Percentiles rank a stretch among this genome's conserved stretches.
These are phyloP conservation scores for Cercospora berteroae DNA, from an alignment of 2,329 filamentous ascomycete species.

Conservation along the genomic window DNA sequence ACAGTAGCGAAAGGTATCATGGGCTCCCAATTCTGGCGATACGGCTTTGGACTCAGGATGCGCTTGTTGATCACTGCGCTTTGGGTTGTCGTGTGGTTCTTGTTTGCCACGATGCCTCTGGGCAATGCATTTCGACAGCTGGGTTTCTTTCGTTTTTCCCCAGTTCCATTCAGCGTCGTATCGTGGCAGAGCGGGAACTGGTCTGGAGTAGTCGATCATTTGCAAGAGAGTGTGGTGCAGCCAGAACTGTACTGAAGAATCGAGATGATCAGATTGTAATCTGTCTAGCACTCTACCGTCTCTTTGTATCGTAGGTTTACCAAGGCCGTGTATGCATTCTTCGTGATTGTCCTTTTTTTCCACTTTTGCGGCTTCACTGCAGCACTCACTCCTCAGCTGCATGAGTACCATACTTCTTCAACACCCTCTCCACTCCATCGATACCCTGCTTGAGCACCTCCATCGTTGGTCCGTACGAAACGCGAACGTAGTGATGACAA, in stretches of 20 bases:
- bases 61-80: background rate
- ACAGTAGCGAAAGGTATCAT: background rate
- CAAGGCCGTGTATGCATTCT: background rate
- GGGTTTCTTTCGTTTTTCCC: background rate
- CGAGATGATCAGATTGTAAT: background rate
- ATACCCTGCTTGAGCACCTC: slow-evolving; percentile 74
- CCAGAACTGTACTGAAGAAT: background rate
- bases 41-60: background rate
- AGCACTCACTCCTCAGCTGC: slow-evolving; percentile 5
- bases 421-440: slow-evolving; percentile 79
- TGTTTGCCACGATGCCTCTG: background rate
- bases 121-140: background rate
- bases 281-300: background rate
- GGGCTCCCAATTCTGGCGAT: background rate
- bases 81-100: background rate
- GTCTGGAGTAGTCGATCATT: background rate
- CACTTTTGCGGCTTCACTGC: background rate
- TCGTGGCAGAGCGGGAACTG: background rate
- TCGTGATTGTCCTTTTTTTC: background rate
- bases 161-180: slow-evolving; percentile 1
- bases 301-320: background rate
- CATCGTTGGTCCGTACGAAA: slow-evolving; percentile 82
- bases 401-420: slow-evolving; percentile 58
- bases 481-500: slow-evolving; percentile 84
- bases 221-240: background rate